Evolutionary conservation across 225 moss, liverwort and hornwort genomes (phyloP), one percentile per base, ranked within the genome.

Genomic region (Takakia lepidozioides): DNA sequence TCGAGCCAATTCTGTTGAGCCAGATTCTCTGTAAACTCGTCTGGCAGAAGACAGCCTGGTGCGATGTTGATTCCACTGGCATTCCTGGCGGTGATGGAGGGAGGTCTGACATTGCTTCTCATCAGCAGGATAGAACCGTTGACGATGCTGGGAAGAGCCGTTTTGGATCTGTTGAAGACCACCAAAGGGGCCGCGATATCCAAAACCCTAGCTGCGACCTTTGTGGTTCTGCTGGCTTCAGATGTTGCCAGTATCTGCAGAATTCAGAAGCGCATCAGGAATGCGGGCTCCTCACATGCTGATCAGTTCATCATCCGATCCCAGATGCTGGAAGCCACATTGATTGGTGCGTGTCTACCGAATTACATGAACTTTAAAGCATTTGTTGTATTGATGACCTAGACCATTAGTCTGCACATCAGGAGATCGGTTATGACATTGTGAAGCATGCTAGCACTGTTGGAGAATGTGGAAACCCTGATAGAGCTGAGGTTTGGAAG

Each of bases 171-270:
- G 7, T 43, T 63, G 21, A 63, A 61, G 25, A 48, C 55, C 3
- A 70, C 63, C 18, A 80, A 29, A 63, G 72, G 63, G 45, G 57
- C 76, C n/a, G 64, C 74, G 0, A 29, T 74, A 10, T 51, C 43
- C 1, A 85, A 83, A 67, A 67, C 85, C 1, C 54, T 85, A n/a
- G 72, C 70, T 17, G 74, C 65, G 20, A 73, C 75, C 13, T 51
- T 82, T 4, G 49, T 70, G 54, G 61, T 78, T 51, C 85, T 85
- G 19, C 61, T 92, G 50, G 82, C 75, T 28, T 85, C 77, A 3
- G 70, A 79, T 30, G 10, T 83, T 40, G 55, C 68, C 45, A 70
- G 61, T 2, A 11, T 45, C 7, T 29, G 62, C 65, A 67, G 50
- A 40, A 10, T 38, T 49, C 54, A 43, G 62, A 64, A 47, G 51